phyloP scores from a whole-genome alignment of 2,329 filamentous ascomycete species.

The Chaetomium sp. region DNA sequence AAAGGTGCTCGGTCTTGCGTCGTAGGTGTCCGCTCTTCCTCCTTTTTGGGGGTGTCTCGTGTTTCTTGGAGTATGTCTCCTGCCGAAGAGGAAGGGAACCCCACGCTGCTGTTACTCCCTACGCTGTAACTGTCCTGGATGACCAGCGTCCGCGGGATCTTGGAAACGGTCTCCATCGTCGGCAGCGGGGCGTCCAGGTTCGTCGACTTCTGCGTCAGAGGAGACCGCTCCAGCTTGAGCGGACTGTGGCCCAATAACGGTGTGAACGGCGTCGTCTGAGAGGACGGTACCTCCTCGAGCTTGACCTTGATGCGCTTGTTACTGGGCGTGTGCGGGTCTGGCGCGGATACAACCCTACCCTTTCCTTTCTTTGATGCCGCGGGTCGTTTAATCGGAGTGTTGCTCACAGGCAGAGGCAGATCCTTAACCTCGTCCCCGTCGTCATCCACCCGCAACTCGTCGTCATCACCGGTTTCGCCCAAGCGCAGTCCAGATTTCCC shows the following conservation, averaged over 20 bases:
- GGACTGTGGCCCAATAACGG: slow-evolving; percentile 36
- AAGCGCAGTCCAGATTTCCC: slow-evolving; percentile 8
- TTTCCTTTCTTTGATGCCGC: slow-evolving; percentile 2
- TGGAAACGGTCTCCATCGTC: slow-evolving; percentile 20
- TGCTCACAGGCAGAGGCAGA: neutral
- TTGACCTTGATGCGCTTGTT: slow-evolving; percentile 29
- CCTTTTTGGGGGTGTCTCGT: slow-evolving; percentile 13
- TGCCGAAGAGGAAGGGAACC: slow-evolving; percentile 7
- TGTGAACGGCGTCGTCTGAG: slow-evolving; percentile 38
- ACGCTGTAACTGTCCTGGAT: slow-evolving; percentile 42
- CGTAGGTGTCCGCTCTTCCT: slow-evolving; percentile 2
- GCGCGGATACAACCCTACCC: slow-evolving; percentile 21
- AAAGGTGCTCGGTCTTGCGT: slow-evolving; percentile 15
- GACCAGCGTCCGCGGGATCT: slow-evolving; percentile 30
- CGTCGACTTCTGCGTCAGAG: slow-evolving; percentile 32
- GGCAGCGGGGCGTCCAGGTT: slow-evolving; percentile 25
- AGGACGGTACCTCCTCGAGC: slow-evolving; percentile 41
- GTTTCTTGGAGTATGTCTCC: neutral
- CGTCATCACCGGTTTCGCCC: slow-evolving; percentile 10
- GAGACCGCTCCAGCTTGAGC: slow-evolving; percentile 29
- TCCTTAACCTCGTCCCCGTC: slow-evolving; percentile 17
- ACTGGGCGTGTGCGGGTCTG: slow-evolving; percentile 39
- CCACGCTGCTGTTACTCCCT: slow-evolving; percentile 22
- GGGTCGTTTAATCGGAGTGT: neutral
- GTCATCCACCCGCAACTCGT: slow-evolving; percentile 18